Evolutionary conservation across 2,329 filamentous ascomycete species (phyloP).

Genomic region (Niveomyces coronatus): DNA sequence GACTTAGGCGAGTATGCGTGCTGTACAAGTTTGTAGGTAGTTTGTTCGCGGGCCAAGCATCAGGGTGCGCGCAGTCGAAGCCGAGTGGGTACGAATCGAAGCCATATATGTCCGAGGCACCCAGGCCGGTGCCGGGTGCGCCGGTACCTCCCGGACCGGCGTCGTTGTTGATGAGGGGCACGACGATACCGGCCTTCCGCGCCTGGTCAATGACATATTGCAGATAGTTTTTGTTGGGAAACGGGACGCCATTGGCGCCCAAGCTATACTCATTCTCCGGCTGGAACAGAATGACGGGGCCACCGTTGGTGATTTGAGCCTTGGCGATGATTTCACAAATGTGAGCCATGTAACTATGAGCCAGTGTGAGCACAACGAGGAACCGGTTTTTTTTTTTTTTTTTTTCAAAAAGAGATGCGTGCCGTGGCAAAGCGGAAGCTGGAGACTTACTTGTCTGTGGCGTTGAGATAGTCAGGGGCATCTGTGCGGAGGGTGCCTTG

Average conservation of each 20-base stretch:
- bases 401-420: too few species aligned
- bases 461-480: constrained; percentile 49
- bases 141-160: constrained; percentile 50
- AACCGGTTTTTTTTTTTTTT: not conserved
- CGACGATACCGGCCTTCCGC: constrained; percentile 55
- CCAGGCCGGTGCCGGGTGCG: constrained; percentile 48
- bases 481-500: constrained; percentile 53
- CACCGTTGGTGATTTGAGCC: constrained; percentile 73
- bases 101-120: constrained; percentile 49
- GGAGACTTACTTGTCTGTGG: constrained; percentile 50
- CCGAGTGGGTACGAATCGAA: constrained; percentile 54
- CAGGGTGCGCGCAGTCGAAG: constrained; percentile 49
- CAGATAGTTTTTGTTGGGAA: constrained; percentile 60
- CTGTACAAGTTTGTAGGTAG: constrained; percentile 37
- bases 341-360: constrained; percentile 44
- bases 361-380: not conserved
- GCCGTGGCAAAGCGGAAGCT: too few species aligned
- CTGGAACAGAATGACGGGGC: constrained; percentile 68
- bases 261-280: constrained; percentile 76
- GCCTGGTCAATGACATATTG: constrained; percentile 60
- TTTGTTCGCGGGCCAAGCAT: constrained; percentile 19
- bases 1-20: constrained; percentile 50
- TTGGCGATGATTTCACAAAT: constrained; percentile 59
- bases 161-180: constrained; percentile 70
- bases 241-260: constrained; percentile 37